Base-by-base conservation (phyloP, 1,284 basidiomycete species). In the Cryptococcus depauperatus region DNA sequence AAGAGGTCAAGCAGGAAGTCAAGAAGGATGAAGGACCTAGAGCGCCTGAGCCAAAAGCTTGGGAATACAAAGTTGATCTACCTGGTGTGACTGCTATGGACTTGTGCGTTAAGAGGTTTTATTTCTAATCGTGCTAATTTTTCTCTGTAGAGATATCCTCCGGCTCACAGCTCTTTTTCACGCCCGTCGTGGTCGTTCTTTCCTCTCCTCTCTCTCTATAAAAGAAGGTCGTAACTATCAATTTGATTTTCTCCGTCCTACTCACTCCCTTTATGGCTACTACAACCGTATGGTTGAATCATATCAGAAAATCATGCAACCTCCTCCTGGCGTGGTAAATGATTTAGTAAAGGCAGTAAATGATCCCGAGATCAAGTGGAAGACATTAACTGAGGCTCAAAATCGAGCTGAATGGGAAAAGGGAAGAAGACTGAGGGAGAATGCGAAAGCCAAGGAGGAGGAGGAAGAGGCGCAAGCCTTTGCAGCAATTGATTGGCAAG, bases 401-500 rank as follows among this genome's bases (percentile, higher is more conserved):
- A 81, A 80, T 54, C 79, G 95, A 43, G 88, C 88, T 3, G 83
- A 86, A 52, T 98, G 90, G 89, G 87, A 93, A 64, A 79, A 79
- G 53, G 77, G 82, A 57, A 83, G 85, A 63, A 74, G 83, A 35
- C 86, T 93, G 62, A 81, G 84, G 68, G 83, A 89, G 54, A 85
- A 89, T 73, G 85, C 84, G 65, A 78, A 83, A 41, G 80, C 87
- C 56, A 86, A 93, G 58, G 87, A 95, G 58, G 81, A 85, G 54
- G 91, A 97, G 66, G 86, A 68, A 46, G 67, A 69, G 49, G 55
- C 57, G 23, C 47, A 58, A 42, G 90, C 89, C 8, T 91, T 96
- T 64, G 86, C 89, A 38, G 87, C 92, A 65, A 97, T 99, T 62
- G 95, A 98, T 67, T 99, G 95, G 95, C 90, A 98, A 63, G 95